Conservation (phyloP, 352 stramenopile genomes). For the Phytopythium sindhum region DNA sequence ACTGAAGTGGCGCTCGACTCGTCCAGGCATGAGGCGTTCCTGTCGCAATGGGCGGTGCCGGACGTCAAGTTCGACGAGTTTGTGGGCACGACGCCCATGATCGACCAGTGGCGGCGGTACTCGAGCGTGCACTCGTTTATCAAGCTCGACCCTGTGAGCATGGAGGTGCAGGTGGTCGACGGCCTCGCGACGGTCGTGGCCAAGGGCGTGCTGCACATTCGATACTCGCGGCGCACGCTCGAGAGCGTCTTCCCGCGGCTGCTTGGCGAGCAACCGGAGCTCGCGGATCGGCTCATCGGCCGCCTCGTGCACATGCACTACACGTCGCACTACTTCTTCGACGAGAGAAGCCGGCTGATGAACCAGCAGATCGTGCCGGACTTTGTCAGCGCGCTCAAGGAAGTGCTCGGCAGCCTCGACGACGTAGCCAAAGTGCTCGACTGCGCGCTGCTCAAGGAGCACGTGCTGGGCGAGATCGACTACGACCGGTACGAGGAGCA, state of each 20-base stretch:
- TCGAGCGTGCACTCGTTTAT: conserved; percentile 13
- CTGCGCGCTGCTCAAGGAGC: conserved; percentile 7
- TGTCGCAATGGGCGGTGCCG: conserved; percentile 4
- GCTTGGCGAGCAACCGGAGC: conserved; percentile 14
- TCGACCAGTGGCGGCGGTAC: conserved; percentile 20
- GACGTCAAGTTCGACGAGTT: conserved; percentile 13
- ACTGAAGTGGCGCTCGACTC: neutral
- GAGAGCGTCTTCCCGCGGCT: conserved; percentile 34
- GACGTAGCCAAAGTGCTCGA: conserved; percentile 24
- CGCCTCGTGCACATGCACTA: conserved; percentile 25
- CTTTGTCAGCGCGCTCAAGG: conserved; percentile 24
- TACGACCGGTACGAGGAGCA: conserved; percentile 1
- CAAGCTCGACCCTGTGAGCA: conserved; percentile 13
- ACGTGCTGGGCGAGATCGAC: conserved; percentile 5
- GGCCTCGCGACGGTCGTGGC: conserved; percentile 15
- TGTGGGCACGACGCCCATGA: conserved; percentile 3
- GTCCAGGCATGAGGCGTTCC: conserved; percentile 10
- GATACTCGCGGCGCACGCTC: conserved; percentile 30
- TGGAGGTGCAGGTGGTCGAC: conserved; percentile 9
- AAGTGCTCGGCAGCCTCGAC: conserved; percentile 22
- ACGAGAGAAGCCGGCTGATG: conserved; percentile 13
- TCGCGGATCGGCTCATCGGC: conserved; percentile 29
- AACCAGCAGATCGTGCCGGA: conserved; percentile 19
- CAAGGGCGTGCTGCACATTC: conserved; percentile 24
- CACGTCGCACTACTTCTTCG: conserved; percentile 31